phyloP scores from a whole-genome alignment of 306 rosid genomes.

The Vigna reflexopilosa region DNA sequence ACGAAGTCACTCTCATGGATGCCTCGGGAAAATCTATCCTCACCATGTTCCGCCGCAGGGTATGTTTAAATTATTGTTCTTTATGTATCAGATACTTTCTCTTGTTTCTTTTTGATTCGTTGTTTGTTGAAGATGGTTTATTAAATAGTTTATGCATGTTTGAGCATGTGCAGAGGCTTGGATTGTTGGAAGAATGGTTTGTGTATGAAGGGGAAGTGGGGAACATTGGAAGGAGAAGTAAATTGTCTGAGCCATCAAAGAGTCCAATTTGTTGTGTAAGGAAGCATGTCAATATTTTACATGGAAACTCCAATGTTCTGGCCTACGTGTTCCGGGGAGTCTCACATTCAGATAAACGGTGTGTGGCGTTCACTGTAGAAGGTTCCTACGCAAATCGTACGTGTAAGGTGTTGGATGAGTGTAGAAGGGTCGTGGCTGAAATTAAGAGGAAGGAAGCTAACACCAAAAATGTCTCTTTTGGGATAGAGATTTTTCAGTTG shows the following conservation, averaged over 20 bases:
- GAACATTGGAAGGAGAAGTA: not conserved
- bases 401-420: conserved; percentile 72
- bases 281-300: conserved; percentile 61
- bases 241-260: conserved; percentile 25
- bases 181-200: conserved; percentile 65
- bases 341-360: conserved; percentile 38
- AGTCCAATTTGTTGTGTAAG: conserved; percentile 65
- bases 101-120: not conserved
- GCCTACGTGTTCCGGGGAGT: conserved; percentile 58
- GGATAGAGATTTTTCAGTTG: conserved; percentile 73
- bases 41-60: conserved; percentile 76
- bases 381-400: conserved; percentile 70
- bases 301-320: conserved; percentile 46
- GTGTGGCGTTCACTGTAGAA: conserved; percentile 56
- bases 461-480: conserved; percentile 67
- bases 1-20: conserved; percentile 79
- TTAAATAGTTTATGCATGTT: not conserved
- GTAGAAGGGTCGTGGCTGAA: conserved; percentile 68
- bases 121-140: not conserved
- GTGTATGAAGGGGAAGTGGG: conserved; percentile 72
- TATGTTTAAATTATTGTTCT: conserved; percentile 16
- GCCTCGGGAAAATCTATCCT: conserved; percentile 72
- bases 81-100: not conserved
- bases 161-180: conserved; percentile 54
- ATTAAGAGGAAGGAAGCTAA: conserved; percentile 70